A percentile compares a stretch with the other conserved stretches of the same genome.
Evolutionary conservation across 2,329 filamentous ascomycete species (phyloP).

Genomic region (Calonectria fujianensis): DNA sequence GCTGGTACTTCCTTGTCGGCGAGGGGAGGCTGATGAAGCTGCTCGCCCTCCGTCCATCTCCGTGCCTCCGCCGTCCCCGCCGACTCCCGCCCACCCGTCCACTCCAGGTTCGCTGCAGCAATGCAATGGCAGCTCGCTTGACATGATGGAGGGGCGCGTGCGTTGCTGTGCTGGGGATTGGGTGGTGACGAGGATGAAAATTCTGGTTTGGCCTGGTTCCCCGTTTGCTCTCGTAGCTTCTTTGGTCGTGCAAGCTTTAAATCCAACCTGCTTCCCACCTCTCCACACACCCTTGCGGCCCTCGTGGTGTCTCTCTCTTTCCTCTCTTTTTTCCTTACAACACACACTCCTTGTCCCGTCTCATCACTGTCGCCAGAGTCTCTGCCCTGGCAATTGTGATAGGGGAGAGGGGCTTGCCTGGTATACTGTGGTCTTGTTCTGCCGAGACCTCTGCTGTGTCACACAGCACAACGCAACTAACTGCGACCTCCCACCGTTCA

Average conservation of each 20-base stretch:
- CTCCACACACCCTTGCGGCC: constrained; percentile 38
- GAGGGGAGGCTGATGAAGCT: constrained; percentile 26
- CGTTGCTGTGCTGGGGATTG: constrained; percentile 24
- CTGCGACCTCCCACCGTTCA: constrained; percentile 1
- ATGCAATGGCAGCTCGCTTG: constrained; percentile 23
- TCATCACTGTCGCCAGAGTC: neutral
- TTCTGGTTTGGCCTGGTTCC: constrained; percentile 6
- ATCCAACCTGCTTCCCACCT: constrained; percentile 47
- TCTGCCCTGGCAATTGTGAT: constrained; percentile 5
- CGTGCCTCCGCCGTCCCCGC: constrained; percentile 31
- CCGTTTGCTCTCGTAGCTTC: constrained; percentile 28
- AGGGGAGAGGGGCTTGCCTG: constrained; percentile 13
- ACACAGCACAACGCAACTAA: neutral
- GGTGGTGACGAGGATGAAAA: constrained; percentile 5
- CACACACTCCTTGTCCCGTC: neutral
- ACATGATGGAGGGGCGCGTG: constrained; percentile 7
- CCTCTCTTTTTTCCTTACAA: constrained; percentile 32
- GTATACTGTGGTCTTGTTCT: neutral
- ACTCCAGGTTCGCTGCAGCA: constrained; percentile 14
- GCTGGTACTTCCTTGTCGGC: constrained; percentile 17
- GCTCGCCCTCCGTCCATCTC: constrained; percentile 35
- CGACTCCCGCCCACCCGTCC: constrained; percentile 28
- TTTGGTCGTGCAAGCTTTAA: constrained; percentile 42
- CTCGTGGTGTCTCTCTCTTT: constrained; percentile 44
- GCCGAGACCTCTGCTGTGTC: constrained; percentile 28